A percentile compares a stretch with the other conserved stretches of the same genome.
Conservation (phyloP, 2,329 filamentous ascomycete genomes). For the Karstenula rhodostoma region DNA sequence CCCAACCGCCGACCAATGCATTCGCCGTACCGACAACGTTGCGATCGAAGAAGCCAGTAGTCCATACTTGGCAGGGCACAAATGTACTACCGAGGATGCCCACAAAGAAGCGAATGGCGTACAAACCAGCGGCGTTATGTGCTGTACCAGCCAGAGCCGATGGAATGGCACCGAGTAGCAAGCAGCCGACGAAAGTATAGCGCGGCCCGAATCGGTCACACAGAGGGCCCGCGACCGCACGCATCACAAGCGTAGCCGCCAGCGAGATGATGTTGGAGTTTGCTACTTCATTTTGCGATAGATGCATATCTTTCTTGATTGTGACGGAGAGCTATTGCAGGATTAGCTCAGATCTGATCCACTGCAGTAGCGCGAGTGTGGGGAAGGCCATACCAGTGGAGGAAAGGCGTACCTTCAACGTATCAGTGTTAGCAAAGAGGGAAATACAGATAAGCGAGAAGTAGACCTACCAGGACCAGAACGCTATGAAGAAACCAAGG, state of each 20-base stretch:
- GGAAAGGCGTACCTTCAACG: constrained; percentile 80
- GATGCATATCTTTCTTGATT: constrained; percentile 79
- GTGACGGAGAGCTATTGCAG: constrained; percentile 56
- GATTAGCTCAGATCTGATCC: constrained; percentile 53
- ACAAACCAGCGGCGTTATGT: constrained; percentile 71
- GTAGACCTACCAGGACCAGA: constrained; percentile 74
- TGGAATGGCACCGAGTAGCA: constrained; percentile 81
- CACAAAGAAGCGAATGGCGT: constrained; percentile 79
- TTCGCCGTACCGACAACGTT: constrained; percentile 91
- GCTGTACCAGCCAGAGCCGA: constrained; percentile 83
- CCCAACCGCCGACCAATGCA: constrained; percentile 82
- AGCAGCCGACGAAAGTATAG: constrained; percentile 76
- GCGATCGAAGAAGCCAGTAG: constrained; percentile 91
- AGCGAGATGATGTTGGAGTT: constrained; percentile 93
- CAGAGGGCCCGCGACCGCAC: constrained; percentile 79
- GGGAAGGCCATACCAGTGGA: constrained; percentile 67
- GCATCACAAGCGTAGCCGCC: constrained; percentile 68
- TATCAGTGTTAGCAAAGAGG: constrained; percentile 30
- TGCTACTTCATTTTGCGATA: constrained; percentile 74
- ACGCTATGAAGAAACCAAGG: constrained; percentile 85
- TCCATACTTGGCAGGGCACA: constrained; percentile 91
- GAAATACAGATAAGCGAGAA: constrained; percentile 12
- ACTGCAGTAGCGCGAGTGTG: constrained; percentile 12
- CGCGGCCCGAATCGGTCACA: constrained; percentile 87
- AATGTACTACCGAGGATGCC: constrained; percentile 81